Evolutionary conservation across 768 basidiomycete species (phyloP).

Genomic region (Lentinula detonsa): DNA sequence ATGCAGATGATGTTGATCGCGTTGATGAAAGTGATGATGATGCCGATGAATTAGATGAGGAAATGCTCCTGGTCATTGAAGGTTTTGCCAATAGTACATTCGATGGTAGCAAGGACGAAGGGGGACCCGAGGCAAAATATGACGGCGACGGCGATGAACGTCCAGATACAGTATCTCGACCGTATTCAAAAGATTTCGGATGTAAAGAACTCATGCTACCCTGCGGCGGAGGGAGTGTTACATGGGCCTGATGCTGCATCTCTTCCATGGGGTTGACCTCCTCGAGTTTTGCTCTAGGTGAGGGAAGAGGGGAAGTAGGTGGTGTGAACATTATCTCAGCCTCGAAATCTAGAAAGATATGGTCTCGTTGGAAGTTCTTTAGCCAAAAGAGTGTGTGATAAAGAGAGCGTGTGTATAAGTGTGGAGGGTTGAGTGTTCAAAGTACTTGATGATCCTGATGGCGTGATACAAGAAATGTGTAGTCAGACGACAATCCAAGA

Average conservation of each 20-base stretch:
- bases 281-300: background rate
- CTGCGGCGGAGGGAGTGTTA: background rate
- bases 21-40: constrained; percentile 12
- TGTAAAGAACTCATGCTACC: background rate
- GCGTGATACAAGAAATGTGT: too few relatives aligned
- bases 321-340: constrained; percentile 22
- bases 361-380: background rate
- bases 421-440: background rate
- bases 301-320: constrained; percentile 32
- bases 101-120: background rate
- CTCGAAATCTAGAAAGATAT: background rate
- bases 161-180: background rate
- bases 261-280: background rate
- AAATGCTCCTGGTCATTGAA: background rate
- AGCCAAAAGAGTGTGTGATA: background rate
- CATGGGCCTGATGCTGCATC: background rate
- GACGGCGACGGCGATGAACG: background rate
- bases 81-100: background rate
- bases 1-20: background rate
- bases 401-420: background rate
- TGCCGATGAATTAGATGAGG: constrained; percentile 2
- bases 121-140: background rate
- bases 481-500: too few relatives aligned
- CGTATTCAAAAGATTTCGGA: background rate
- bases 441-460: background rate